Evolutionary conservation across 2,329 filamentous ascomycete species (phyloP), one percentile per base, ranked within the genome.

Genomic region (Xylaria hypoxylon): DNA sequence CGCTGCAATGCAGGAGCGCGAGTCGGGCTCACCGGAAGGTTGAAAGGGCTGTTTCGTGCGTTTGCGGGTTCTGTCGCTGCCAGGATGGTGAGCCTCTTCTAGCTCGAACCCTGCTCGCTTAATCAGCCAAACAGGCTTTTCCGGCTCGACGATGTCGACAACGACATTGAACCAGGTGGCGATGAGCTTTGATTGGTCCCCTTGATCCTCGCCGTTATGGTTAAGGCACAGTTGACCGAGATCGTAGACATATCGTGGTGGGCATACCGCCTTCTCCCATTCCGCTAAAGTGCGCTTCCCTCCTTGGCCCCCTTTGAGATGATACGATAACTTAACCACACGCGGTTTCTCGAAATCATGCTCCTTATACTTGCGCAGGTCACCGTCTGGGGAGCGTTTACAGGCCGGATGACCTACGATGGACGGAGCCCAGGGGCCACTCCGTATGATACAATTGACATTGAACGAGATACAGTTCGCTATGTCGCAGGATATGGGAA

Each of bases 161-260:
- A 56, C 35, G 35, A 56, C 6, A 35, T 56, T 56, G 52, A 26
- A 56, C 22, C 8, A 42, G 13, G 52, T 56, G 11, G 52, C 35
- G 11, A 56, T 2, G 17, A 28, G 11, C 5, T 40, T 7, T 2
- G 28, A 3, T 8, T 10, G 1, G 13, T 28, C 10, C 15, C n/a
- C 15, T 10, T 38, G 22, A 3, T n/a, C 13, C 13, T 22, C 35
- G 24, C 5, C 10, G 10, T 13, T 56, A 1, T 22, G 19, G 4
- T 26, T 13, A 17, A 42, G 35, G 17, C 22, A 15, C 17, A 56
- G 22, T 28, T 56, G 35, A 19, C 35, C 52, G 5, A 56, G 33
- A 11, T 42, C 52, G 52, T 56, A 56, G 22, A 28, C 51, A 47
- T 24, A 47, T 26, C 22, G 19, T 47, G 44, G 44, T 13, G 44